These are phyloP conservation scores for Ophiostoma sp. DNA, from an alignment of 2,329 filamentous ascomycete genomes.

Conservation along the genomic window DNA sequence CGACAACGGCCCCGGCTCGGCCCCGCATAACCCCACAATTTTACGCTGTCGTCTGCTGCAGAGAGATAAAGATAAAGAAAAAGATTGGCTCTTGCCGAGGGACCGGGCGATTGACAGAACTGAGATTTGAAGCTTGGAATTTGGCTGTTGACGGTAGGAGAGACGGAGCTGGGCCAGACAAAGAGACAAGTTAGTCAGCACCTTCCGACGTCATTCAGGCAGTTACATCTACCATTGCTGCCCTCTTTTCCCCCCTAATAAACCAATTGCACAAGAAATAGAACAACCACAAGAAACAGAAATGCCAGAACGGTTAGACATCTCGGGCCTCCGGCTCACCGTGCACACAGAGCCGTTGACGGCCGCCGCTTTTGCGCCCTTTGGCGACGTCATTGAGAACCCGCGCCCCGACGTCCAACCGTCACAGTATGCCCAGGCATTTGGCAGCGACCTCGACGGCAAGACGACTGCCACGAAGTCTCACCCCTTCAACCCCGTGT, in stretches of 20 bases:
- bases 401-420: slow-evolving; percentile 56
- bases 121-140: neutral
- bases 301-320: slow-evolving; percentile 33
- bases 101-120: neutral
- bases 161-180: neutral
- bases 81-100: neutral
- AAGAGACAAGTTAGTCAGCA: neutral
- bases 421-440: slow-evolving; percentile 34
- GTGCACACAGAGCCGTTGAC: slow-evolving; percentile 63
- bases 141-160: neutral
- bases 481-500: slow-evolving; percentile 43
- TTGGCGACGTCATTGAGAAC: slow-evolving; percentile 78
- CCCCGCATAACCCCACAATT: neutral
- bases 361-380: slow-evolving; percentile 63
- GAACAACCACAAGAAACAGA: neutral
- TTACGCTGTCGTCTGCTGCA: neutral
- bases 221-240: neutral
- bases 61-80: slow-evolving; percentile 6
- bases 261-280: neutral
- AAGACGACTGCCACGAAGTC: neutral
- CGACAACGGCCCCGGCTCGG: neutral
- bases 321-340: slow-evolving; percentile 44
- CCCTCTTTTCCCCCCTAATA: neutral
- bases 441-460: slow-evolving; percentile 13
- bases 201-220: neutral